Evolutionary conservation across 208 protist species (phyloP).

Genomic region (Leishmania amazonensis): DNA sequence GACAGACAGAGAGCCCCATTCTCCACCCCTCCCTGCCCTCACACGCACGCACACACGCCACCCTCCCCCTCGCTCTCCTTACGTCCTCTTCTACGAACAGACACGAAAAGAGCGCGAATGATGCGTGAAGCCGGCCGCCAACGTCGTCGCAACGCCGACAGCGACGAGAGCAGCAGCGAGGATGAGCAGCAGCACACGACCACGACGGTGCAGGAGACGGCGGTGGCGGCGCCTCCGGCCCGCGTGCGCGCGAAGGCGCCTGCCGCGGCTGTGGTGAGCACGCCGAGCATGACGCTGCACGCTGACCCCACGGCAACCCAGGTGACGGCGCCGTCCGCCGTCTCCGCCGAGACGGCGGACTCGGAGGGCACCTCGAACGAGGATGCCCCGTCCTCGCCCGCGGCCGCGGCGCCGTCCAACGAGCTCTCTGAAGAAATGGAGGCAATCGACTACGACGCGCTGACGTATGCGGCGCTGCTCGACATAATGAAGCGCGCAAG

Average conservation of each 20-base stretch:
- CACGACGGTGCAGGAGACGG: neutral
- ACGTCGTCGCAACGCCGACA: slow-evolving; percentile 30
- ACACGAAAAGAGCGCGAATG: neutral
- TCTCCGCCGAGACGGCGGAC: neutral
- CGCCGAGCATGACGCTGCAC: neutral
- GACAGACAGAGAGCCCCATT: neutral
- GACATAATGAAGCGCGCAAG: slow-evolving; percentile 42
- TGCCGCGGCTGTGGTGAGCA: slow-evolving; percentile 1
- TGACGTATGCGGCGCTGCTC: slow-evolving; percentile 59
- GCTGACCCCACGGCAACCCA: neutral
- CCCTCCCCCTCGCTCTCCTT: neutral
- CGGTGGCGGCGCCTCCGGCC: slow-evolving; percentile 4
- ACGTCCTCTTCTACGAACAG: neutral
- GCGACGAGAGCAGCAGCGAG: slow-evolving; percentile 29
- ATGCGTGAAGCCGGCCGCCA: slow-evolving; percentile 24
- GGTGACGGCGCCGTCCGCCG: slow-evolving; percentile 5
- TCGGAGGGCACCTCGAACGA: neutral
- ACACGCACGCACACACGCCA: neutral
- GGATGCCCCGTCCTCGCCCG: neutral
- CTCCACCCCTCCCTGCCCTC: too few relatives aligned
- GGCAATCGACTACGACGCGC: slow-evolving; percentile 55
- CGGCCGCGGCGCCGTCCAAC: slow-evolving; percentile 2
- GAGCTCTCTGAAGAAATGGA: slow-evolving; percentile 42
- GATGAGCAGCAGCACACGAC: slow-evolving; percentile 21
- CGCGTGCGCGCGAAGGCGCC: slow-evolving; percentile 14